Percentiles rank a stretch among this genome's conserved stretches.
phyloP scores from a whole-genome alignment of 257 asterid species.

The Nicotiana paniculata region DNA sequence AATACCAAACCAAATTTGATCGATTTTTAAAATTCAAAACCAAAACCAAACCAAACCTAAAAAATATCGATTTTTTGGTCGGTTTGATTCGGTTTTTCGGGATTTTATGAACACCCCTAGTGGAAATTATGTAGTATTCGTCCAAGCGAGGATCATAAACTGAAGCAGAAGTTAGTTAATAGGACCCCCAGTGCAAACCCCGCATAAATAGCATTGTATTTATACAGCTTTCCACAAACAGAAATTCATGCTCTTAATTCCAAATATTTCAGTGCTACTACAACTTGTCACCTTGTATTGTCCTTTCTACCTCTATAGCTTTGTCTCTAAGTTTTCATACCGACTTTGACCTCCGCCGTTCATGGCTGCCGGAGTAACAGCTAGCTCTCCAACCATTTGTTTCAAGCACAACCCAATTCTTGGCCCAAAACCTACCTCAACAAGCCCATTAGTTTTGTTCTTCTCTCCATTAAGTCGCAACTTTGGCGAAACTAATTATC shows the following conservation, averaged over 20 bases:
- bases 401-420: slow-evolving; percentile 24
- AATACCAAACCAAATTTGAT: too few species aligned
- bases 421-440: slow-evolving; percentile 22
- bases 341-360: slow-evolving; percentile 10
- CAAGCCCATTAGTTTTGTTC: slow-evolving; percentile 6
- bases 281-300: neutral
- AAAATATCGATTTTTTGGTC: too few species aligned
- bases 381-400: slow-evolving; percentile 18
- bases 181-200: neutral
- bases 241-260: neutral
- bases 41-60: too few species aligned
- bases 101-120: too few species aligned
- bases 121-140: neutral
- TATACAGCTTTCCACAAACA: neutral
- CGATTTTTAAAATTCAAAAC: too few species aligned
- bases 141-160: neutral
- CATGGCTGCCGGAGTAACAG: slow-evolving; percentile 50
- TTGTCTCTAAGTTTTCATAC: too few species aligned
- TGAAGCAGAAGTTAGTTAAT: neutral
- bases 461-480: slow-evolving; percentile 16
- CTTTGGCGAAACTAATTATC: neutral
- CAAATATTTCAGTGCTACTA: neutral
- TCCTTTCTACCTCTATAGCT: neutral
- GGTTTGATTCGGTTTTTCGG: too few species aligned
- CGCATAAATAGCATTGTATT: neutral